Percentiles rank a stretch among this genome's conserved stretches.
Evolutionary conservation across 306 rosid species (phyloP).

Genomic region (Quercus glauca): DNA sequence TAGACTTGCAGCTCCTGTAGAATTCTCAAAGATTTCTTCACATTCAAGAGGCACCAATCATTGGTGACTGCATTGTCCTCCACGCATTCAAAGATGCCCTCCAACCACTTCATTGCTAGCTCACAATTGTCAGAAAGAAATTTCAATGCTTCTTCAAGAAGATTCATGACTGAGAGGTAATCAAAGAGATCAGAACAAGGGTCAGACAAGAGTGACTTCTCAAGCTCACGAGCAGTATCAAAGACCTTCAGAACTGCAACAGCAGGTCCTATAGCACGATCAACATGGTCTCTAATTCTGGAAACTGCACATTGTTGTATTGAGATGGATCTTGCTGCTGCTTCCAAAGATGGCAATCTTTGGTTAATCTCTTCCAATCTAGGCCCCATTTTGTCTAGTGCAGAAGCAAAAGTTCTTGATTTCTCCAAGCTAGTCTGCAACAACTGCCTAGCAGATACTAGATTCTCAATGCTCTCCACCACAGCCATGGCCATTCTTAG

Average conservation of each 20-base stretch:
- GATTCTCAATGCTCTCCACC: constrained; percentile 34
- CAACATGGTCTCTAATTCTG: constrained; percentile 41
- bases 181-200: constrained; percentile 44
- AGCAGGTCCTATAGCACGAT: constrained; percentile 61
- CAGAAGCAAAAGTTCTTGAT: constrained; percentile 42
- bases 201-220: constrained; percentile 40
- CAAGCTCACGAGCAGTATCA: constrained; percentile 52
- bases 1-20: constrained; percentile 47
- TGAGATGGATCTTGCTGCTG: constrained; percentile 28
- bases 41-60: constrained; percentile 37
- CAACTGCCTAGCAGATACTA: constrained; percentile 43
- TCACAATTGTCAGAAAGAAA: constrained; percentile 68
- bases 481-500: constrained; percentile 39
- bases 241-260: constrained; percentile 55
- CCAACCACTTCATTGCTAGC: constrained; percentile 66
- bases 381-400: constrained; percentile 44
- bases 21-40: constrained; percentile 47
- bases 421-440: constrained; percentile 57
- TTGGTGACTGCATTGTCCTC: constrained; percentile 33
- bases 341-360: constrained; percentile 48
- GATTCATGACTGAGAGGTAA: constrained; percentile 45
- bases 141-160: constrained; percentile 65
- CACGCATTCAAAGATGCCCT: constrained; percentile 39
- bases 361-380: constrained; percentile 45
- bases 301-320: constrained; percentile 19